phyloP scores from a whole-genome alignment of 345 rosid genomes.

The Cardiospermum halicacabum region DNA sequence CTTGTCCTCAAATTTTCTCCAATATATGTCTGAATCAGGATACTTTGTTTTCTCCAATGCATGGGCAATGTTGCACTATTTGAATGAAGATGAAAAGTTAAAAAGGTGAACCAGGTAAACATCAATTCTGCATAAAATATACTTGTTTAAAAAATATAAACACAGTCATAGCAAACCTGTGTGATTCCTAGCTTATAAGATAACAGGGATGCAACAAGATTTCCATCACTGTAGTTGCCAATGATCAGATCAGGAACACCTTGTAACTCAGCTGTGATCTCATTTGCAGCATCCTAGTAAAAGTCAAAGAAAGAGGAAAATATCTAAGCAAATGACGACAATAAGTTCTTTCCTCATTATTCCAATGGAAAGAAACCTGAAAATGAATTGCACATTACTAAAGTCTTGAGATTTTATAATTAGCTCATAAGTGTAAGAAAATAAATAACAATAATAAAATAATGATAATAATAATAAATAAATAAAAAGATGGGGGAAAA shows the following conservation, averaged over 20 bases:
- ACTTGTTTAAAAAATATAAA: neutral
- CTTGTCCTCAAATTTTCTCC: conserved; percentile 47
- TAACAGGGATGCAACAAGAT: conserved; percentile 49
- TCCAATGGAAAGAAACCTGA: neutral
- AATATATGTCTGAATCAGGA: conserved; percentile 53
- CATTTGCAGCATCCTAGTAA: conserved; percentile 46
- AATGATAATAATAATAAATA: too few species aligned
- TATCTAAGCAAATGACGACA: neutral
- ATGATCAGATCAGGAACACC: conserved; percentile 49
- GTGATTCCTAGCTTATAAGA: conserved; percentile 46
- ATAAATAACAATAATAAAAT: too few species aligned
- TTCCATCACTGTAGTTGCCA: conserved; percentile 59
- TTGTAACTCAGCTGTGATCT: conserved; percentile 47
- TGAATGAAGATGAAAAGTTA: conserved; percentile 1
- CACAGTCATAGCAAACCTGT: conserved; percentile 26
- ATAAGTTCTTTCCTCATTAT: neutral
- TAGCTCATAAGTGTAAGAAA: neutral
- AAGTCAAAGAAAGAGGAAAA: neutral
- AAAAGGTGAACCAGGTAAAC: conserved; percentile 9
- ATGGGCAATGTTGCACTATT: conserved; percentile 53
- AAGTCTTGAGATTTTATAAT: neutral
- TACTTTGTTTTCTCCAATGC: conserved; percentile 59
- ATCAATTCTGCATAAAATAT: conserved; percentile 1
- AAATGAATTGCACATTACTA: neutral
- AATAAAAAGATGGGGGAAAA: too few species aligned